A percentile compares a stretch with the other conserved stretches of the same genome.
These are phyloP conservation scores for Phyllosticta citriasiana DNA, from an alignment of 2,329 filamentous ascomycete species.

Conservation along the genomic window DNA sequence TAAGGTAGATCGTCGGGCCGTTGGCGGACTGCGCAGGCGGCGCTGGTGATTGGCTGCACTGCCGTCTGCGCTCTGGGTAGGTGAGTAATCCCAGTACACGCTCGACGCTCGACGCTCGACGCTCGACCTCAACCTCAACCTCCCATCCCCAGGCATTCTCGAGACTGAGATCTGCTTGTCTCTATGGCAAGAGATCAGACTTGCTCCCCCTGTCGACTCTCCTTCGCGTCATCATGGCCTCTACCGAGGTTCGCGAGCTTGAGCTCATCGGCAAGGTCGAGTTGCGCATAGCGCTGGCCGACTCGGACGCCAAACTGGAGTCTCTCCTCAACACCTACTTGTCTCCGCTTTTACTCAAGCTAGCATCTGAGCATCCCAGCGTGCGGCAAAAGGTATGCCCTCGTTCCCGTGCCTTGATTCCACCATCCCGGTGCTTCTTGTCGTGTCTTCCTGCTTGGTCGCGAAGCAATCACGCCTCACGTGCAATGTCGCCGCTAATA, in stretches of 20 bases:
- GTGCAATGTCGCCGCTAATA: conserved; percentile 21
- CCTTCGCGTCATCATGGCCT: conserved; percentile 20
- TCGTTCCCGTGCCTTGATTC: background rate
- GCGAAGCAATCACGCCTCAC: background rate
- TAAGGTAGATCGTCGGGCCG: no score
- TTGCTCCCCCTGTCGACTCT: background rate
- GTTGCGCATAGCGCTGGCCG: conserved; percentile 70
- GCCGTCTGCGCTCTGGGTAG: background rate
- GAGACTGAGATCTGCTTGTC: background rate
- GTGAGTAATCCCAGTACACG: background rate
- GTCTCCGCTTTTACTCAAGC: conserved; percentile 72
- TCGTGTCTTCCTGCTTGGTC: background rate
- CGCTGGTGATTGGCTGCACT: background rate
- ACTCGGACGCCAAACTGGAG: conserved; percentile 75
- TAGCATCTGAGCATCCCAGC: conserved; percentile 66
- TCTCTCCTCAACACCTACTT: conserved; percentile 69
- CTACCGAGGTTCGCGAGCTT: conserved; percentile 61
- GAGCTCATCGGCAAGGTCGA: conserved; percentile 77
- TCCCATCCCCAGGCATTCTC: background rate
- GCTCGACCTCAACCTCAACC: background rate
- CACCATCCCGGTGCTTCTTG: background rate
- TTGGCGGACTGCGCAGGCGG: background rate
- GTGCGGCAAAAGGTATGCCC: conserved; percentile 64
- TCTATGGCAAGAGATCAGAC: background rate
- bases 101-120: background rate